Evolutionary conservation across 805 yeast genomes (phyloP).

Genomic region (Candida andamanensis): DNA sequence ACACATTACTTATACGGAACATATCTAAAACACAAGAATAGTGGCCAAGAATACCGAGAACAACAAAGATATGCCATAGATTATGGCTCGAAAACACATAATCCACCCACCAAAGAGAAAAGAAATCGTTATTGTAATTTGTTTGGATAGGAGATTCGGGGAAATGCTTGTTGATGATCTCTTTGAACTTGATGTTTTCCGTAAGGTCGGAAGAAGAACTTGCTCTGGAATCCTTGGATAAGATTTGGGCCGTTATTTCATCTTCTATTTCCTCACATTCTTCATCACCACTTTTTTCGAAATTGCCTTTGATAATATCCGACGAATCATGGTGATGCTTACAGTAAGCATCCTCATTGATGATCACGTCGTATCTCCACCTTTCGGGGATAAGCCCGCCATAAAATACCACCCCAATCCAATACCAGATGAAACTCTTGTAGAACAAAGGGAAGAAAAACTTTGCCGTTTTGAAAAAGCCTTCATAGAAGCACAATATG

Average conservation of each 20-base stretch:
- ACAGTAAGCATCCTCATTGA: constrained; percentile 38
- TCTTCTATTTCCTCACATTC: constrained; percentile 28
- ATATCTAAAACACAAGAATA: constrained; percentile 73
- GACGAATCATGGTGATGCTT: constrained; percentile 19
- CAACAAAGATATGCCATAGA: constrained; percentile 89
- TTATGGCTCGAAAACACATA: constrained; percentile 76
- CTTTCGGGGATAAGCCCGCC: constrained; percentile 88
- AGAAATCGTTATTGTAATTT: constrained; percentile 35
- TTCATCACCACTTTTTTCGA: constrained; percentile 35
- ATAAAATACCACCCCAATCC: constrained; percentile 79
- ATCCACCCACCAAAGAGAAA: constrained; percentile 81
- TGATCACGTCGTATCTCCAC: constrained; percentile 65
- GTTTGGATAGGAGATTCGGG: constrained; percentile 27
- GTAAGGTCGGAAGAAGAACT: constrained; percentile 3
- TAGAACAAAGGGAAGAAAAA: constrained; percentile 64
- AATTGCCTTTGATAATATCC: constrained; percentile 29
- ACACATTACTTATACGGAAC: constrained; percentile 40
- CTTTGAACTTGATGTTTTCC: constrained; percentile 16
- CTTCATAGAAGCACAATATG: constrained; percentile 50
- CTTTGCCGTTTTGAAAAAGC: constrained; percentile 45
- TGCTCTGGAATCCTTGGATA: constrained; percentile 4
- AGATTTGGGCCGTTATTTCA: constrained; percentile 8
- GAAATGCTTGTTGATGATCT: constrained; percentile 33
- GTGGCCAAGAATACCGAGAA: constrained; percentile 86
- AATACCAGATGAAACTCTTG: constrained; percentile 69